phyloP scores from a whole-genome alignment of 2,329 filamentous ascomycete genomes.

The Beauveria scarabaeidicola region DNA sequence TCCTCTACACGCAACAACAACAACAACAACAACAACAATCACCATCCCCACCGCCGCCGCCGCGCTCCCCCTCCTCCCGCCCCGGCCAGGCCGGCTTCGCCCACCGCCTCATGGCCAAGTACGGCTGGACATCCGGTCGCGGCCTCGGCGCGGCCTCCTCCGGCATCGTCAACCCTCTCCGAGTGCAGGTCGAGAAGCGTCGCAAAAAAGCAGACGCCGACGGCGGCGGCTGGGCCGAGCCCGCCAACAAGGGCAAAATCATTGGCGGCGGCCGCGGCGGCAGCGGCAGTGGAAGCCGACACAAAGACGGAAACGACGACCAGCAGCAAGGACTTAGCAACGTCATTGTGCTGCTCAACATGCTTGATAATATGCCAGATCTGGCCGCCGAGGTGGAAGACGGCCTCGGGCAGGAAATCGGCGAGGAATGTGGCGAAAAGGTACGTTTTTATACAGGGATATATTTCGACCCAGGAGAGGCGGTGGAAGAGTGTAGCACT shows the following conservation, averaged over 20 bases:
- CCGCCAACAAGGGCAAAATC: conserved; percentile 66
- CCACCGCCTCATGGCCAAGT: conserved; percentile 81
- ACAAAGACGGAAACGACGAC: conserved; percentile 29
- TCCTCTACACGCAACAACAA: conserved; percentile 52
- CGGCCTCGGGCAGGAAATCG: conserved; percentile 84
- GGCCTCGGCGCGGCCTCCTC: conserved; percentile 75
- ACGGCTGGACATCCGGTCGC: conserved; percentile 83
- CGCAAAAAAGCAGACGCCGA: conserved; percentile 72
- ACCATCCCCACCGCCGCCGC: conserved; percentile 11
- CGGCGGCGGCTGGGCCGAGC: conserved; percentile 67
- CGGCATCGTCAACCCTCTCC: conserved; percentile 78
- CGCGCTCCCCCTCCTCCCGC: conserved; percentile 53
- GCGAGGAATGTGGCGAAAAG: conserved; percentile 83
- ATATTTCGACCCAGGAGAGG: no score
- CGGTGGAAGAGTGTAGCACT: not conserved
- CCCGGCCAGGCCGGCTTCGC: conserved; percentile 82
- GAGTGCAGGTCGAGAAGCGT: conserved; percentile 76
- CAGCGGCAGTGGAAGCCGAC: not conserved
- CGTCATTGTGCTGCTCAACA: conserved; percentile 73
- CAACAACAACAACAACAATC: conserved; percentile 33
- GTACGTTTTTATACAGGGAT: conserved; percentile 25
- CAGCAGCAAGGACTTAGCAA: conserved; percentile 68
- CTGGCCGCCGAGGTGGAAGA: conserved; percentile 68
- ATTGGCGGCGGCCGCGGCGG: conserved; percentile 61
- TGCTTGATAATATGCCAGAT: conserved; percentile 76